Base-by-base conservation (phyloP, 371 early-diverging fungal species). In the Enteropsectra breve region DNA sequence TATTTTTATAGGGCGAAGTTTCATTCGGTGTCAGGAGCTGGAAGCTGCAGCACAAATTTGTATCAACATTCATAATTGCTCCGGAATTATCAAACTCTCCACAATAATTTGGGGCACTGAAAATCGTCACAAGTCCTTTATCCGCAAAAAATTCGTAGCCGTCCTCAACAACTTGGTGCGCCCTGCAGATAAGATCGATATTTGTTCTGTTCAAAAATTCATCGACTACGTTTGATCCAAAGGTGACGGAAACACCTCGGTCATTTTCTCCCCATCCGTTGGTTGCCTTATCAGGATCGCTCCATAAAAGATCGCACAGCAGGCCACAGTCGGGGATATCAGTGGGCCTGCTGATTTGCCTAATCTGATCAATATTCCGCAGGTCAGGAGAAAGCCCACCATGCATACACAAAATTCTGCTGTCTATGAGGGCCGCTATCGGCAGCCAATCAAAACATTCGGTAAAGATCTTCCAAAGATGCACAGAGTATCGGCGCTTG, bases 141-240 rank as follows among this genome's bases (percentile, higher is more conserved):
- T 90, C 86, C 59, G 88, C 88, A 83, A 93, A 93, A 78, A 95
- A 95, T 77, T 93, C 92, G 76, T 95, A 95, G 8, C 95, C 94
- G 56, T 92, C 93, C 77, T 95, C 94, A 21, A 95, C 94, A 0
- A 95, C 94, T 86, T 90, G 90, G 77, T 95, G 96, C 0, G 94
- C 96, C 56, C 96, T 84, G 77, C 90, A 90, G 21, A 92, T 85
- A 26, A 92, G 82, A 80, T 92, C 92, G 63, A 92, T 82, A 69
- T 80, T 70, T 33, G 75, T 57, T 38, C 56, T 86, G 56, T 85
- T 83, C 56, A 94, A 77, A 77, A 94, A 94, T 55, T 87, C 85
- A 67, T 85, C 83, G 21, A 96, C 87, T 45, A 91, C 85, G 53
- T 85, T 83, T 48, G 85, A 84, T 13, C 97, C 92, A 82, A 94